These are phyloP conservation scores for Colletotrichum sp. DNA, from an alignment of 2,329 filamentous ascomycete species.

Conservation along the genomic window DNA sequence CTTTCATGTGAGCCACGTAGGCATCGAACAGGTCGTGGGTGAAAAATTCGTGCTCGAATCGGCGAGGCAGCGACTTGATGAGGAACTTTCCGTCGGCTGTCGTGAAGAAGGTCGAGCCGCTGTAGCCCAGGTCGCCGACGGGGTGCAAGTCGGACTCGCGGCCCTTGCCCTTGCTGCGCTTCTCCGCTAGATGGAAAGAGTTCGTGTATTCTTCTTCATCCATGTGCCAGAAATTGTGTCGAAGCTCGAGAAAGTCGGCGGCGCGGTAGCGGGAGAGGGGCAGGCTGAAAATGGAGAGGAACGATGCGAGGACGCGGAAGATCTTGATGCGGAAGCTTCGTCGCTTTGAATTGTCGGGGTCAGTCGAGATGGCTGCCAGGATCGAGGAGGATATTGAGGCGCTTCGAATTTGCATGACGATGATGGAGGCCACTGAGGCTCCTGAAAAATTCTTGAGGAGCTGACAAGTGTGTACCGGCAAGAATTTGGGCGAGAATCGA, in stretches of 20 bases:
- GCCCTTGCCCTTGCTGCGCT: conserved; percentile 32
- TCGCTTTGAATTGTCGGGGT: conserved; percentile 27
- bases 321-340: neutral
- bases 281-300: conserved; percentile 39
- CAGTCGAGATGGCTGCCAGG: conserved; percentile 58
- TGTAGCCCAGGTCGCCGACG: conserved; percentile 75
- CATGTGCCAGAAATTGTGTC: conserved; percentile 34
- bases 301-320: conserved; percentile 27
- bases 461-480: no score
- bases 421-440: no score
- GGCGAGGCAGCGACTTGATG: conserved; percentile 73
- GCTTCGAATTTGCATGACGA: conserved; percentile 34
- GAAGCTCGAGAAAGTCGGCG: conserved; percentile 31
- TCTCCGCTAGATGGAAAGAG: conserved; percentile 36
- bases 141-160: conserved; percentile 49
- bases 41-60: conserved; percentile 76
- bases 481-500: no score
- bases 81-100: conserved; percentile 71
- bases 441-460: no score
- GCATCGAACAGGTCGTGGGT: conserved; percentile 67
- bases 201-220: conserved; percentile 42
- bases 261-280: conserved; percentile 31
- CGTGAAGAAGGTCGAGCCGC: conserved; percentile 77
- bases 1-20: conserved; percentile 68
- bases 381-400: conserved; percentile 61